Conservation (phyloP, 805 yeast species). For the Wickerhamomyces subpelliculosus region DNA sequence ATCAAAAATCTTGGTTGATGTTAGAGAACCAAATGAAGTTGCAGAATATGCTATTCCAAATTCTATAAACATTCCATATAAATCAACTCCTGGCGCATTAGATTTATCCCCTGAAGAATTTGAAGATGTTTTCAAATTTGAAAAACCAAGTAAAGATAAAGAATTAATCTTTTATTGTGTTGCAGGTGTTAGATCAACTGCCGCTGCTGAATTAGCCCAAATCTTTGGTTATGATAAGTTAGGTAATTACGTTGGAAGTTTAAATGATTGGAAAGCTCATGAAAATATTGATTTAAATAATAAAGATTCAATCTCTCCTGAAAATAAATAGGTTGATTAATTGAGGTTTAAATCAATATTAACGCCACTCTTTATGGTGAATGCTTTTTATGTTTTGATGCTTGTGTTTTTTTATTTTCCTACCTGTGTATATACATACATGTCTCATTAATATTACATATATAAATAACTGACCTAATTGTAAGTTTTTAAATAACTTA, state of each 20-base stretch:
- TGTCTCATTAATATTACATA: too few species aligned
- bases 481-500: background rate
- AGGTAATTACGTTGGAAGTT: slow-evolving; percentile 83
- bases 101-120: slow-evolving; percentile 76
- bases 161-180: slow-evolving; percentile 86
- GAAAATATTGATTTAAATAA: slow-evolving; percentile 26
- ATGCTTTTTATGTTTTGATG: too few species aligned
- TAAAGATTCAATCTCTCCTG: slow-evolving; percentile 4
- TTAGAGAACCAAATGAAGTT: slow-evolving; percentile 83
- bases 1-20: slow-evolving; percentile 66
- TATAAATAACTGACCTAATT: background rate
- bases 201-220: slow-evolving; percentile 86
- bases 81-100: slow-evolving; percentile 88
- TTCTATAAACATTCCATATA: slow-evolving; percentile 83
- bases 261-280: slow-evolving; percentile 69
- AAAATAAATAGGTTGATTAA: slow-evolving; percentile 2
- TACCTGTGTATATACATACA: too few species aligned
- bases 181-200: slow-evolving; percentile 86
- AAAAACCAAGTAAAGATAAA: slow-evolving; percentile 65
- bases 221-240: slow-evolving; percentile 83
- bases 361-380: too few species aligned
- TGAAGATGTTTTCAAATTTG: slow-evolving; percentile 70
- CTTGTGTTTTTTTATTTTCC: too few species aligned
- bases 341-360: too few species aligned
- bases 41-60: slow-evolving; percentile 69